These are phyloP conservation scores for Xylaria palmicola DNA, from an alignment of 495 filamentous ascomycete genomes.

Conservation along the genomic window DNA sequence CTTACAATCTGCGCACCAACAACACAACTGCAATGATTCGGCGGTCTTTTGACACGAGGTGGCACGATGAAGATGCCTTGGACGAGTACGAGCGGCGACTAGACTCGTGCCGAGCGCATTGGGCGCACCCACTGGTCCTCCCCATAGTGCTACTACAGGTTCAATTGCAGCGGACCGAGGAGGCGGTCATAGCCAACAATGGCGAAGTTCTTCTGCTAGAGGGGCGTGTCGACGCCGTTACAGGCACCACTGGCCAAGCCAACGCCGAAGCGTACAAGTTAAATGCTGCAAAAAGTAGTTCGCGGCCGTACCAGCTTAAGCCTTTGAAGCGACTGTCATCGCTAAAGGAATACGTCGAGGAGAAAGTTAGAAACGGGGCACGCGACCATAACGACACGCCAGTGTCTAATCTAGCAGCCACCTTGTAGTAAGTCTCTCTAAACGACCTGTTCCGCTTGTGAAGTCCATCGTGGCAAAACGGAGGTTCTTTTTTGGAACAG, in stretches of 20 bases:
- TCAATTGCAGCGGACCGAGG: constrained; percentile 33
- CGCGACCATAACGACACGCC: constrained; percentile 14
- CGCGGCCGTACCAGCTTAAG: constrained; percentile 15
- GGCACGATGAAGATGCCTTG: constrained; percentile 33
- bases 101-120: constrained; percentile 32
- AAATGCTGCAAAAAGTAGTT: constrained; percentile 10
- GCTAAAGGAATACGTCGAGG: constrained; percentile 27
- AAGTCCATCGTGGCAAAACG: no score
- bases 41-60: constrained; percentile 32
- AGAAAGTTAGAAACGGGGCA: constrained; percentile 17
- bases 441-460: no score
- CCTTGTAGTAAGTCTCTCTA: no score
- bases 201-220: constrained; percentile 30
- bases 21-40: constrained; percentile 31
- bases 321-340: constrained; percentile 26
- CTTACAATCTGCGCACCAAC: constrained; percentile 28
- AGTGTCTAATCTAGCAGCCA: neutral
- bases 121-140: constrained; percentile 34
- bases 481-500: no score
- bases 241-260: constrained; percentile 28
- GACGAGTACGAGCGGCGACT: constrained; percentile 34
- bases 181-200: constrained; percentile 31
- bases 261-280: constrained; percentile 27
- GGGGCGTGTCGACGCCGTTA: constrained; percentile 31
- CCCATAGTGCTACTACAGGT: constrained; percentile 33